Evolutionary conservation across 2,329 filamentous ascomycete genomes (phyloP), one percentile per base, ranked within the genome.

Genomic region (Rugonectria rugulosa): DNA sequence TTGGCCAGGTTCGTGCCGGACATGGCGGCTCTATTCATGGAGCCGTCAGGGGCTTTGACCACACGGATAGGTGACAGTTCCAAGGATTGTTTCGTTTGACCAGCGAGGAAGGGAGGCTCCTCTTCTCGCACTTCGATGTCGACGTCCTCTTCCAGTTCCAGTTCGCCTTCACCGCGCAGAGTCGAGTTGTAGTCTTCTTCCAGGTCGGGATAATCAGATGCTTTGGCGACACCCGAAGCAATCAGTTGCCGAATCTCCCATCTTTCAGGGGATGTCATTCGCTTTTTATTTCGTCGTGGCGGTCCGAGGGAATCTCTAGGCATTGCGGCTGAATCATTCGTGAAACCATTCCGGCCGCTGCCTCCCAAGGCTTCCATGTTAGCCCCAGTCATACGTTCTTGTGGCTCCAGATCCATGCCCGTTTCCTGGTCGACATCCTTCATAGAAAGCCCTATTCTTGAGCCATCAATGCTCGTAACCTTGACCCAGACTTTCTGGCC

Each of bases 171-270:
- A 14, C 92, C 94, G 21, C 88, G 89, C 21, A 97, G 78, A 0
- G 92, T 93, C 14, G 91, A 89, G 60, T 97, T 89, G 72, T 96
- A 97, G 53, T 98, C 93, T 64, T 97, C 92, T 64, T 98, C 91
- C 23, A 98, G 83, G 61, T 97, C 94, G 1, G 95, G 95, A 70
- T 97, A 97, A 65, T 98, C 94, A 0, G 91, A 90, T 0, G 92
- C 93, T 66, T 95, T 96, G 15, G 92, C 89, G 8, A 96, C 94
- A 40, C 96, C 95, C 5, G 95, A 97, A 4, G 94, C 92, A 68
- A 99, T 98, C 47, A 99, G 81, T 70, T 99, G 95, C 59, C 94
- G 87, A 60, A 99, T 97, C 72, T 99, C 95, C 94, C 95, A 99
- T 69, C 95, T 81, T 71, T 99, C 95, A 1, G 95, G 95, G 12